A percentile compares a stretch with the other conserved stretches of the same genome.
phyloP scores from a whole-genome alignment of 805 yeast species.

The Spencermartinsiella europaea region DNA sequence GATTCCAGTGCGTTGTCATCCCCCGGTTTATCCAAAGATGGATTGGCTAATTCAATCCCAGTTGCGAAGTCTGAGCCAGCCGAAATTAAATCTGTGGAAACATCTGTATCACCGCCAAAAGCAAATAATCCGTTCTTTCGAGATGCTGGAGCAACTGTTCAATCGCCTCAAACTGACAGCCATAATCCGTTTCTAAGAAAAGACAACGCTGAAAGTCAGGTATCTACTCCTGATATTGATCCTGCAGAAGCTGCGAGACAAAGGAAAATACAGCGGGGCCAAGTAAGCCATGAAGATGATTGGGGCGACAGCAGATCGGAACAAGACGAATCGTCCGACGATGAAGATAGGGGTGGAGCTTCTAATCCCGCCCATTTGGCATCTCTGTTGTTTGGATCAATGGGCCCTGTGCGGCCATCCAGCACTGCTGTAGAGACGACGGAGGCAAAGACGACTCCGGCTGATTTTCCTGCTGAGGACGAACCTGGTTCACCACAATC shows the following conservation, averaged over 20 bases:
- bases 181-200: slow-evolving; percentile 14
- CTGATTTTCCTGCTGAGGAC: too few relatives aligned
- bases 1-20: background rate
- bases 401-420: slow-evolving; percentile 26
- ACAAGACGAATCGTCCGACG: slow-evolving; percentile 27
- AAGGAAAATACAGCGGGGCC: slow-evolving; percentile 31
- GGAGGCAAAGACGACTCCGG: too few relatives aligned
- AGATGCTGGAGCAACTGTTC: slow-evolving; percentile 10
- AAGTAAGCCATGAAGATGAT: slow-evolving; percentile 30
- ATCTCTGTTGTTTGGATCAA: slow-evolving; percentile 38
- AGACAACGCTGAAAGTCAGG: background rate
- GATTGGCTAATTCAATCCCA: too few relatives aligned
- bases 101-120: background rate
- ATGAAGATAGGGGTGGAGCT: slow-evolving; percentile 29
- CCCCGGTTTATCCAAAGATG: too few relatives aligned
- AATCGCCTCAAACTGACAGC: too few relatives aligned
- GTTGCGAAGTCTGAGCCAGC: background rate
- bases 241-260: slow-evolving; percentile 29
- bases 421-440: slow-evolving; percentile 5
- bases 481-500: slow-evolving; percentile 2
- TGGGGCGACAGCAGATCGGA: slow-evolving; percentile 30
- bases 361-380: slow-evolving; percentile 39
- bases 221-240: slow-evolving; percentile 6
- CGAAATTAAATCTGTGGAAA: background rate
- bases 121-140: slow-evolving; percentile 22